Evolutionary conservation across 768 basidiomycete species (phyloP), one percentile per base, ranked within the genome.

Genomic region (Amanita muscaria): DNA sequence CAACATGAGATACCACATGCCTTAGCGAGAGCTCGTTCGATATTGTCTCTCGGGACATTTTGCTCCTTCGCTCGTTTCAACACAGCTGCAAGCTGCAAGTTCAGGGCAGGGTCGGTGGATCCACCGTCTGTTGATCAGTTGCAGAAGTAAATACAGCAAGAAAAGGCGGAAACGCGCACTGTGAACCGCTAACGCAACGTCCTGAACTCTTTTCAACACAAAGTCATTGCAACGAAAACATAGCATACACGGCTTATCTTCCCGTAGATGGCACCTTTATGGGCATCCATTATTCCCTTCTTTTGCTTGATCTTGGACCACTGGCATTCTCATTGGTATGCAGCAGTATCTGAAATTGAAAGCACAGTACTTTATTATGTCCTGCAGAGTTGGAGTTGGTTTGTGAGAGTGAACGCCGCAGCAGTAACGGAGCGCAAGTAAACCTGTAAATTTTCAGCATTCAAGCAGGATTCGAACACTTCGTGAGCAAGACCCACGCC

Each of bases 291-390:
- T n/a, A 67, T 62, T 14, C 79, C 82, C 54, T 85, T 85, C 55
- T 69, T 74, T 44, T 79, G 72, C 56, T 83, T 82, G 55, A 84
- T 84, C 70, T 84, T 84, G 0, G 82, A 82, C 82, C 81, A 84
- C 82, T 84, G n/a, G n/a, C n/a, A n/a, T n/a, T n/a, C n/a, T n/a
- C n/a, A n/a, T n/a, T n/a, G n/a, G n/a, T n/a, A n/a, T n/a, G n/a
- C n/a, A n/a, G n/a, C n/a, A n/a, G n/a, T n/a, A n/a, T n/a, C n/a
- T n/a, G n/a, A n/a, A n/a, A n/a, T n/a, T n/a, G n/a, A 47, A n/a
- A 44, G 18, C 19, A 16, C 32, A 56, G 37, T 47, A 64, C 70
- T 59, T 71, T 71, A 49, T 69, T 71, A 45, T 71, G 69, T 3
- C 69, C 69, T 21, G 69, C 47, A n/a, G 52, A 43, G 21, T 39